phyloP scores from a whole-genome alignment of 176 grass and related monocot genomes.

The Avena insularis region DNA sequence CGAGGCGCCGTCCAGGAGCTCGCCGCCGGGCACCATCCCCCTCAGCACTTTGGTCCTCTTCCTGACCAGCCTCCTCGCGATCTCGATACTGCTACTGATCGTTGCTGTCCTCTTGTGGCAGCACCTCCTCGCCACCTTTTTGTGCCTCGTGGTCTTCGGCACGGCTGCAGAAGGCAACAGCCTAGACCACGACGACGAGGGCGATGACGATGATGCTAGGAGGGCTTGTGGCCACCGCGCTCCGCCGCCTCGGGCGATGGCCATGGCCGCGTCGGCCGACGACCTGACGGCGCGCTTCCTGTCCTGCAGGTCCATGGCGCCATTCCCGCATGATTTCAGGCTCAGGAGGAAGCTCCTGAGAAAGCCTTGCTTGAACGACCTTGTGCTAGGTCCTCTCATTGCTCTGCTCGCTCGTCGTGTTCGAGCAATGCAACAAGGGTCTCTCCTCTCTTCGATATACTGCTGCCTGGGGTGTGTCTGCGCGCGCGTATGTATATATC shows the following conservation, averaged over 20 bases:
- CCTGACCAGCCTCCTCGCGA: conserved; percentile 65
- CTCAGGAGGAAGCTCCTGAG: conserved; percentile 60
- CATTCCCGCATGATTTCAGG: conserved; percentile 40
- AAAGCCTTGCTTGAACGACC: conserved; percentile 62
- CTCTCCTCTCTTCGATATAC: background rate
- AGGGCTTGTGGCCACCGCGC: conserved; percentile 50
- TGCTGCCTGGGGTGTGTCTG: background rate
- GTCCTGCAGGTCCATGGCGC: conserved; percentile 41
- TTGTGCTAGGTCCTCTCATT: conserved; percentile 55
- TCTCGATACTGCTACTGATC: conserved; percentile 14
- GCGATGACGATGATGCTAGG: conserved; percentile 12
- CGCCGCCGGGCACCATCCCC: conserved; percentile 69
- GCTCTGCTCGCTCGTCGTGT: background rate
- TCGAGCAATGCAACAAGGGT: background rate
- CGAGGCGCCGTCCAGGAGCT: conserved; percentile 54
- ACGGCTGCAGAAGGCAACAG: background rate
- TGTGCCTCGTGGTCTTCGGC: conserved; percentile 41
- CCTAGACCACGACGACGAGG: background rate
- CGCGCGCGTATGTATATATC: background rate
- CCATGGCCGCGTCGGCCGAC: conserved; percentile 73
- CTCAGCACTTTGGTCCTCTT: conserved; percentile 68
- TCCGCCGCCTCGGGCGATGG: conserved; percentile 36
- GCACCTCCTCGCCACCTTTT: conserved; percentile 46
- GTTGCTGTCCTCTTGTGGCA: background rate
- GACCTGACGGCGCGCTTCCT: conserved; percentile 67